A percentile compares a stretch with the other conserved stretches of the same genome.
Evolutionary conservation across 2,329 filamentous ascomycete genomes (phyloP).

Genomic region (Fusarium guadeloupense): DNA sequence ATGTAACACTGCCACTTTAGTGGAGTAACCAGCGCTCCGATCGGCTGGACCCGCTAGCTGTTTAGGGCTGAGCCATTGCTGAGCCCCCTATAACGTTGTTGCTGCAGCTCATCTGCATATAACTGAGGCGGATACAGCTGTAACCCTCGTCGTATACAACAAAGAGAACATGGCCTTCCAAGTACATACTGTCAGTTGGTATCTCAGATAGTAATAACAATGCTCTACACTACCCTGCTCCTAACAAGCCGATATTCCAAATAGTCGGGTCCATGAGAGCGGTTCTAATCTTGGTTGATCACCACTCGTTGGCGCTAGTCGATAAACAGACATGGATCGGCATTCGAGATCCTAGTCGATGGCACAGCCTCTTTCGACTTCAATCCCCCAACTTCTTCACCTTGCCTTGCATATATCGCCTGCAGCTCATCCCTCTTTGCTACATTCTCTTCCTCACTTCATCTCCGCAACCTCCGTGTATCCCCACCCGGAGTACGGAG

Average conservation of each 20-base stretch:
- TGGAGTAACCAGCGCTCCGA: slow-evolving; percentile 26
- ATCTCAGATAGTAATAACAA: background rate
- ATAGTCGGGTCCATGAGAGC: background rate
- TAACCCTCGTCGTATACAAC: no score
- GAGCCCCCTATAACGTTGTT: slow-evolving; percentile 8
- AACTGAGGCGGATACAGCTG: no score
- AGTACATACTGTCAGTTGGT: no score
- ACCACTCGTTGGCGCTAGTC: slow-evolving; percentile 15
- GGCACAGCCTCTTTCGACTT: slow-evolving; percentile 18
- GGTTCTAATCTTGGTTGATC: slow-evolving; percentile 26
- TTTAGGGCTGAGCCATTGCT: slow-evolving; percentile 23
- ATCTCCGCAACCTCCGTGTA: slow-evolving; percentile 4
- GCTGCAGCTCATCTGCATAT: background rate
- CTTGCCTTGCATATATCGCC: background rate
- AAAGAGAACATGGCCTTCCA: no score
- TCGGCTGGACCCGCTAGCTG: slow-evolving; percentile 16
- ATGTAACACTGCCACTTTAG: slow-evolving; percentile 20
- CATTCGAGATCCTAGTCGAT: slow-evolving; percentile 9
- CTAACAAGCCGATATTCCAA: background rate
- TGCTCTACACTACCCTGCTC: background rate
- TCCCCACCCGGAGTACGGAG: slow-evolving; percentile 17
- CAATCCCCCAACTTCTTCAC: slow-evolving; percentile 6
- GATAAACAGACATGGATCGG: slow-evolving; percentile 20
- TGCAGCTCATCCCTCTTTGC: background rate
- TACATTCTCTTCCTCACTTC: background rate